Percentiles rank a stretch among this genome's conserved stretches.
phyloP scores from a whole-genome alignment of 1,284 basidiomycete species.

The Trichosporon sp. region DNA sequence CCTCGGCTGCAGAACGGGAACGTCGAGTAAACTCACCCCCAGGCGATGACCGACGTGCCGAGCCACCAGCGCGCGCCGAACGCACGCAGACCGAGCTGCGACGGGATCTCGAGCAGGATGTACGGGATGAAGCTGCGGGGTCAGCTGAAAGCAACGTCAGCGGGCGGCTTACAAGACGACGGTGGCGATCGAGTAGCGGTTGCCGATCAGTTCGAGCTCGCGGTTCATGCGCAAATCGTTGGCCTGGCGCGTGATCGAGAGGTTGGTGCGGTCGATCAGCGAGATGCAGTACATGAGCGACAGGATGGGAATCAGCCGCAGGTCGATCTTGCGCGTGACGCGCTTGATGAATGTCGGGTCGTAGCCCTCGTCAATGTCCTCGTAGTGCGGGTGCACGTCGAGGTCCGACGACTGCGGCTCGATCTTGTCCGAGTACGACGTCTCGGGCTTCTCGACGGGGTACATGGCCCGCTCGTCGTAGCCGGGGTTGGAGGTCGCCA shows the following conservation, averaged over 20 bases:
- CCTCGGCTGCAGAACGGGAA: too few relatives aligned
- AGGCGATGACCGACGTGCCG: slow-evolving; percentile 31
- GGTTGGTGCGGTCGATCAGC: slow-evolving; percentile 22
- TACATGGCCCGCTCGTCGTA: background rate
- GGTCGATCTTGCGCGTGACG: slow-evolving; percentile 12
- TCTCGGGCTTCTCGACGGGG: background rate
- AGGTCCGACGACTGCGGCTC: background rate
- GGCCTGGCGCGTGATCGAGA: slow-evolving; percentile 21
- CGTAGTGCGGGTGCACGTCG: background rate
- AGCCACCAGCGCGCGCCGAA: slow-evolving; percentile 24
- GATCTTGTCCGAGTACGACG: background rate
- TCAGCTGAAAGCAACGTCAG: slow-evolving; percentile 21
- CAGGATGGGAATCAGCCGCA: slow-evolving; percentile 10
- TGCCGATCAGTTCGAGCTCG: slow-evolving; percentile 31
- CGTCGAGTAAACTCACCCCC: slow-evolving; percentile 30
- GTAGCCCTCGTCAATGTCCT: slow-evolving; percentile 7
- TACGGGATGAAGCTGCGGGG: background rate
- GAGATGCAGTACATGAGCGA: slow-evolving; percentile 16
- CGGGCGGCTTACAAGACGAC: slow-evolving; percentile 27
- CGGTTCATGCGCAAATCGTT: slow-evolving; percentile 26
- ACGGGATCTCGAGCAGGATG: slow-evolving; percentile 3
- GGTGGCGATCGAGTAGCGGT: slow-evolving; percentile 45
- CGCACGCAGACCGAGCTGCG: slow-evolving; percentile 17
- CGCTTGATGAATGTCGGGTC: background rate
- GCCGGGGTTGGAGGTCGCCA: background rate